Percentiles rank a stretch among this genome's conserved stretches.
Conservation (phyloP, 441 rosid genomes). For the Codiaeum variegatum region DNA sequence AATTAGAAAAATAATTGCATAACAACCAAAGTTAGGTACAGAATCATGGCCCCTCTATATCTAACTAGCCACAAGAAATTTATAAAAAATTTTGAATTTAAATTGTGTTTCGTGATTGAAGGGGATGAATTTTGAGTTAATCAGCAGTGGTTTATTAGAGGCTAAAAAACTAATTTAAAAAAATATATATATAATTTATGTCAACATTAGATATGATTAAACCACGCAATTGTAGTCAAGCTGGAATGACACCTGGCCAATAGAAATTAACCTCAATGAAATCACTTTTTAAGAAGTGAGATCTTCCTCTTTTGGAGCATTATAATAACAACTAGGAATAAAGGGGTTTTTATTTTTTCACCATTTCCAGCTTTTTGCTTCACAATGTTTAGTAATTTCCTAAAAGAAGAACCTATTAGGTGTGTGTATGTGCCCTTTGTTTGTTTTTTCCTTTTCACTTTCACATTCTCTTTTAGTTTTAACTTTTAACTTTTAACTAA, state of each 20-base stretch:
- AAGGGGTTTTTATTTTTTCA: conserved; percentile 1
- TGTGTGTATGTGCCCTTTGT: neutral
- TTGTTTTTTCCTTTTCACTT: neutral
- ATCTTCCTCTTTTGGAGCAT: conserved; percentile 19
- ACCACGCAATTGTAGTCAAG: conserved; percentile 33
- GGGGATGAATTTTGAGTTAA: conserved; percentile 17
- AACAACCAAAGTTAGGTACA: conserved; percentile 24
- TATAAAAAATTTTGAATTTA: neutral
- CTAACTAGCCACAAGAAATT: neutral
- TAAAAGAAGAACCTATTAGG: neutral
- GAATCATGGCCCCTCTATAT: conserved; percentile 20
- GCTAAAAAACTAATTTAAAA: conserved; percentile 23
- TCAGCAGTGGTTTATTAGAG: conserved; percentile 24
- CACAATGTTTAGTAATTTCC: conserved; percentile 3
- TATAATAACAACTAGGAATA: neutral
- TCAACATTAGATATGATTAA: conserved; percentile 43
- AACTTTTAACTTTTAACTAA: no score
- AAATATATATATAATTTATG: conserved; percentile 11
- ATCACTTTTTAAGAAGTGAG: conserved; percentile 22
- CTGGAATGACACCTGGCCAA: conserved; percentile 43
- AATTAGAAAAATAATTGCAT: conserved; percentile 6
- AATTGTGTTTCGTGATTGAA: conserved; percentile 38
- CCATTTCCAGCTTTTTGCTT: conserved; percentile 22
- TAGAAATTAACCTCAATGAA: conserved; percentile 22
- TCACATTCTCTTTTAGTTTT: neutral